Conservation (phyloP, 345 rosid species). For the Murraya koenigii region DNA sequence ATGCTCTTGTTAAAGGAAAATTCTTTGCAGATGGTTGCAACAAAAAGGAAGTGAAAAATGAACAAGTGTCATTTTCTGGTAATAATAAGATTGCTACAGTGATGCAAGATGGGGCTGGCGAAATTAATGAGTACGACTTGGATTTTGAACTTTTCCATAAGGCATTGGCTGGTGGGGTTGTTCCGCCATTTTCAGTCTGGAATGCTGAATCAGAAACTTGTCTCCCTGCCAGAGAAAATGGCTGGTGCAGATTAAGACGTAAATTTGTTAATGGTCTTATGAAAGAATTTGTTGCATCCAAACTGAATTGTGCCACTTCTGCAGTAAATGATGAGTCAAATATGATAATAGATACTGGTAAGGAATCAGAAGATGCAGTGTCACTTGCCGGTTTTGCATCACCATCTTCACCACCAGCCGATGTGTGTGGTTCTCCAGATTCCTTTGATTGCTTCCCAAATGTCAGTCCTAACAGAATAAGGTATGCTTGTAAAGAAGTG, state of each 20-base stretch:
- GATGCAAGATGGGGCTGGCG: conserved; percentile 13
- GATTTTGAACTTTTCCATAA: conserved; percentile 63
- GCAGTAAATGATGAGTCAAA: conserved; percentile 19
- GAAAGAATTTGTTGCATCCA: conserved; percentile 52
- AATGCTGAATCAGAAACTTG: conserved; percentile 50
- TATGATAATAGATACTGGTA: conserved; percentile 25
- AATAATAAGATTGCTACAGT: conserved; percentile 13
- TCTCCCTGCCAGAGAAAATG: conserved; percentile 62
- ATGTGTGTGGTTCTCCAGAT: conserved; percentile 47
- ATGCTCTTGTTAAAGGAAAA: conserved; percentile 42
- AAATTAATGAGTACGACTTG: conserved; percentile 50
- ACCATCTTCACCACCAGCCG: conserved; percentile 33
- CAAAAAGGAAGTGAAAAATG: conserved; percentile 21
- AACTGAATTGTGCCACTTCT: conserved; percentile 21
- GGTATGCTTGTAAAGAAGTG: conserved; percentile 25
- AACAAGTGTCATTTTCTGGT: conserved; percentile 17
- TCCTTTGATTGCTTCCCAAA: conserved; percentile 36
- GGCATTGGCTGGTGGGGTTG: conserved; percentile 68
- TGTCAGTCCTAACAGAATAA: conserved; percentile 25
- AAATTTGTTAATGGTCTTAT: conserved; percentile 56
- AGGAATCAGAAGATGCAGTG: conserved; percentile 23
- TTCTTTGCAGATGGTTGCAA: conserved; percentile 29
- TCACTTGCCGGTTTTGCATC: conserved; percentile 18
- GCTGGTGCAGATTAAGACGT: conserved; percentile 61
- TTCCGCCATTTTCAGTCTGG: conserved; percentile 55